Percentiles rank a stretch among this genome's conserved stretches.
These are phyloP conservation scores for Phtheirospermum japonicum DNA, from an alignment of 257 asterid species.

Conservation along the genomic window DNA sequence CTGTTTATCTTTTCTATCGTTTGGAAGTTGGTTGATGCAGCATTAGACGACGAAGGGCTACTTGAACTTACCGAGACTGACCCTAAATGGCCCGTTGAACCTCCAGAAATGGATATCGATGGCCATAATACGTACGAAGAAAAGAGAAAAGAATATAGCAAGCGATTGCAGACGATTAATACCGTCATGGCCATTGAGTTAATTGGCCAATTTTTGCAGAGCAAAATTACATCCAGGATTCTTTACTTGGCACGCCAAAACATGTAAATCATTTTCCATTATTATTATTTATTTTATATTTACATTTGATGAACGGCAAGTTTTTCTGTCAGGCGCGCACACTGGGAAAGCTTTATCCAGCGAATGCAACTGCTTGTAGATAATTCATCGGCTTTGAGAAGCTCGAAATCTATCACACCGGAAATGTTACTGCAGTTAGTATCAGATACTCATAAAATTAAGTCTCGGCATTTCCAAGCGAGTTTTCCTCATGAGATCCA, in stretches of 20 bases:
- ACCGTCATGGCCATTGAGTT: slow-evolving; percentile 65
- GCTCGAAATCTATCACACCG: slow-evolving; percentile 39
- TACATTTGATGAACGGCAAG: background rate
- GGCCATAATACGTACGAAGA: slow-evolving; percentile 37
- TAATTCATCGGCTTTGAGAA: slow-evolving; percentile 64
- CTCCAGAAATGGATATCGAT: slow-evolving; percentile 74
- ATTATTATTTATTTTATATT: background rate
- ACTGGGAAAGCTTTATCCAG: slow-evolving; percentile 66
- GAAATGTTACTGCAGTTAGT: slow-evolving; percentile 50
- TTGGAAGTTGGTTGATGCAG: slow-evolving; percentile 82
- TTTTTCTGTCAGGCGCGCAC: slow-evolving; percentile 48
- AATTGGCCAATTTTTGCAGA: slow-evolving; percentile 64
- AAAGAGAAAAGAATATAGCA: slow-evolving; percentile 47
- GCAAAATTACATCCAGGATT: slow-evolving; percentile 79
- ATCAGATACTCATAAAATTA: slow-evolving; percentile 38
- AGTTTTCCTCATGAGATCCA: slow-evolving; percentile 46
- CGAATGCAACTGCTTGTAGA: slow-evolving; percentile 58
- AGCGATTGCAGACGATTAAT: slow-evolving; percentile 53
- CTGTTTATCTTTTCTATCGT: slow-evolving; percentile 60
- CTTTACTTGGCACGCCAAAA: slow-evolving; percentile 89
- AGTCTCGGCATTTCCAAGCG: slow-evolving; percentile 33
- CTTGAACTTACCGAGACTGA: slow-evolving; percentile 61
- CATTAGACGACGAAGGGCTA: slow-evolving; percentile 86
- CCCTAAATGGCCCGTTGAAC: slow-evolving; percentile 63
- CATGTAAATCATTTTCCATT: slow-evolving; percentile 56